phyloP scores from a whole-genome alignment of 257 asterid genomes.

The Misopates orontium region DNA sequence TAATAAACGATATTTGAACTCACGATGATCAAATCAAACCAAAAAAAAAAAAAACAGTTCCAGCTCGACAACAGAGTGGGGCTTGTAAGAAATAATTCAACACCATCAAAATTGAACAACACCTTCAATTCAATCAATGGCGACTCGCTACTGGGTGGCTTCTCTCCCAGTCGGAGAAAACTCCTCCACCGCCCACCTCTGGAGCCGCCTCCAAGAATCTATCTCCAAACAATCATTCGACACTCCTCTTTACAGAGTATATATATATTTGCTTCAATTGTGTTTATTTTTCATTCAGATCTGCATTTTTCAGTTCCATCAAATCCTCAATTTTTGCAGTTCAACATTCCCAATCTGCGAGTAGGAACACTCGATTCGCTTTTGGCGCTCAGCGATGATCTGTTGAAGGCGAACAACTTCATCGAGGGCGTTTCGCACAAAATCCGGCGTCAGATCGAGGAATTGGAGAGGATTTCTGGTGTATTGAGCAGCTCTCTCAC shows the following conservation, averaged over 20 bases:
- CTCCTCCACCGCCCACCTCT: constrained; percentile 56
- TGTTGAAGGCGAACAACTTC: constrained; percentile 69
- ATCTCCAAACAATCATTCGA: constrained; percentile 88
- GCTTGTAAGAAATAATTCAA: too few species aligned
- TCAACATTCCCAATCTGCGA: constrained; percentile 89
- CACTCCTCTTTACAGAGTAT: constrained; percentile 84
- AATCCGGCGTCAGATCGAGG: constrained; percentile 87
- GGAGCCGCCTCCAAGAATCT: constrained; percentile 95
- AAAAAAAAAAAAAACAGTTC: too few species aligned
- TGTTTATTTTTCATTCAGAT: constrained; percentile 16
- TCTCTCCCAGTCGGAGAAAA: constrained; percentile 76
- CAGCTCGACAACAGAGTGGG: too few species aligned
- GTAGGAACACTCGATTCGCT: constrained; percentile 88
- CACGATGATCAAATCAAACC: too few species aligned
- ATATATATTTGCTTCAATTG: too few species aligned
- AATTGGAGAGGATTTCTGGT: constrained; percentile 81
- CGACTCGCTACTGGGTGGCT: constrained; percentile 91
- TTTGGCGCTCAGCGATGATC: constrained; percentile 82
- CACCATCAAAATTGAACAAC: too few species aligned
- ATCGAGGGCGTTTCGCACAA: constrained; percentile 87
- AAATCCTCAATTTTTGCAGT: constrained; percentile 51
- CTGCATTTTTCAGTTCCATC: too few species aligned
- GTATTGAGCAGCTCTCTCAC: constrained; percentile 77
- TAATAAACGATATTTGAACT: too few species aligned
- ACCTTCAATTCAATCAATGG: constrained; percentile 46